Evolutionary conservation across 2,329 filamentous ascomycete genomes (phyloP), one percentile per base, ranked within the genome.

Genomic region (Colletotrichum tropicale): DNA sequence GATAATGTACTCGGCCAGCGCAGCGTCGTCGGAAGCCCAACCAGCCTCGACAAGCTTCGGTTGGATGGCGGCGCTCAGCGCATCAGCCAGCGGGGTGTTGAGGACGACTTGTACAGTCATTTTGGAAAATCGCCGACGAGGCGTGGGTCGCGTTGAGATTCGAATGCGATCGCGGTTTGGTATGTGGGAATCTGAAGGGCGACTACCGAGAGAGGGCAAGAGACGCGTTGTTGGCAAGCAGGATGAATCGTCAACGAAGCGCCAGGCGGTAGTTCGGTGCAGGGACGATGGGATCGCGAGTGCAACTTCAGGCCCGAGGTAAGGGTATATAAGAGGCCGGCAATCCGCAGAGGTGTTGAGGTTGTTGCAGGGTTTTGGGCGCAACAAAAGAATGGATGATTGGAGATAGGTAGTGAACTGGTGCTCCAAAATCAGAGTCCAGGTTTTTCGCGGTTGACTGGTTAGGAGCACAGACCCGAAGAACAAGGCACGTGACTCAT

Each of bases 1-100:
- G 75, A 98, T 94, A 79, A 99, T 97, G 87, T 98, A 99, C 87
- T 99, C 97, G 75, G 96, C 94, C 75, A 99, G 91, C 48, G 95
- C 95, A 28, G 93, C 93, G 84, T 96, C 95, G 80, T 95, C 94
- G 34, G 94, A 93, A 77, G 93, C 96, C 96, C 97, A 98, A 81
- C 96, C 96, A 79, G 96, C 93, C 86, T 99, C 96, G 75, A 95
- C 92, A 74, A 99, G 89, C 88, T 98, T 98, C 36, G 95, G 94
- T 85, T 97, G 95, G 78, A 98, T 96, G 56, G 93, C 93, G 80
- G 89, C 89, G 83, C 94, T 95, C 70, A 99, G 91, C 78, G 95
- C 94, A 80, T 96, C 91, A 79, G 96, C 96, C 82, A 98, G 89
- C 64, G 95, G 95, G 83, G 96, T 95, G 80, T 94, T 94, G 79